phyloP scores from a whole-genome alignment of 2,329 filamentous ascomycete genomes.

The Ceratocystis papillata region DNA sequence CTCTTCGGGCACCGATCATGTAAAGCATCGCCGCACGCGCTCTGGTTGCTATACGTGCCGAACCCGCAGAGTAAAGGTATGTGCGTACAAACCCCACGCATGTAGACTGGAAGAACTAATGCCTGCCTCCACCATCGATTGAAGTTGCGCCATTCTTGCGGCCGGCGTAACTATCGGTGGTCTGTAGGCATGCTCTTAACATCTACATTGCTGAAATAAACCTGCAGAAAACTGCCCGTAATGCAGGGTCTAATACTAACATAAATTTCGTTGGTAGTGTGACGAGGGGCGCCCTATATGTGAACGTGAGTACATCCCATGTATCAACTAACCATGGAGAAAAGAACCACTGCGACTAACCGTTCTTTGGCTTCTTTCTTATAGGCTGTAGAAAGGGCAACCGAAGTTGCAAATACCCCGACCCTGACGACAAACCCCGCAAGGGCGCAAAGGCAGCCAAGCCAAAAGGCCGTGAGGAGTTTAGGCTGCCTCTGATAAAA shows the following conservation, averaged over 20 bases:
- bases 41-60: conserved; percentile 92
- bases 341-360: conserved; percentile 11
- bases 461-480: conserved; percentile 27
- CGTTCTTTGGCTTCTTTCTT: conserved; percentile 3
- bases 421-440: conserved; percentile 39
- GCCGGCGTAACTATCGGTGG: background rate
- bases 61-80: conserved; percentile 70
- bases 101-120: background rate
- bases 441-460: conserved; percentile 30
- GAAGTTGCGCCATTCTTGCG: background rate
- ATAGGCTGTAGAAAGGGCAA: conserved; percentile 82
- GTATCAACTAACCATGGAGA: background rate
- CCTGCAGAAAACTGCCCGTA: background rate
- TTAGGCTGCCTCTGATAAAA: conserved; percentile 25
- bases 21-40: conserved; percentile 86
- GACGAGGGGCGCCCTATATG: conserved; percentile 82
- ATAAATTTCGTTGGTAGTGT: conserved; percentile 47
- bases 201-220: background rate
- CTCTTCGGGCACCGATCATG: conserved; percentile 50
- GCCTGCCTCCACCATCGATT: background rate
- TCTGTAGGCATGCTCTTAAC: background rate
- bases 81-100: conserved; percentile 17
- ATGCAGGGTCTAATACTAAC: conserved; percentile 28
- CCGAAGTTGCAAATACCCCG: conserved; percentile 83
- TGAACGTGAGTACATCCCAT: conserved; percentile 47